Evolutionary conservation across 2,329 filamentous ascomycete genomes (phyloP), one percentile per base, ranked within the genome.

Genomic region (Ophiostoma sp.): DNA sequence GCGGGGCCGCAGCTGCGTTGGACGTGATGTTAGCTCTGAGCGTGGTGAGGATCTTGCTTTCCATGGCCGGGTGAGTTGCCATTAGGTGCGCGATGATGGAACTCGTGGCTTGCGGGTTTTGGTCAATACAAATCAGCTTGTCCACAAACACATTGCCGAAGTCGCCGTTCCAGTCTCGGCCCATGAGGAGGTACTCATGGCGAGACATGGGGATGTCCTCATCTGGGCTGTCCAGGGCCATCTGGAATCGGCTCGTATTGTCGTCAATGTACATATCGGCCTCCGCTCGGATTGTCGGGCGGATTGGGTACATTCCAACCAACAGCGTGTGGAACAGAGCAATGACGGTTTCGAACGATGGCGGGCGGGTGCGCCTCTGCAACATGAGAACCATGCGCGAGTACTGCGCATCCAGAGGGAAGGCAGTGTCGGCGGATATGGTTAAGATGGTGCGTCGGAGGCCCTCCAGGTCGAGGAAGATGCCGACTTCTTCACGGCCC

Each of bases 51-150:
- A 94, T 83, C 61, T 84, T 82, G 0, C 81, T 68, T 59, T 89
- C 88, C 80, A 90, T 85, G 7, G 82, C 77, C 0, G 83, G 80
- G 72, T 87, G 85, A 25, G 87, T 82, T n/a, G 83, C 80, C 57
- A 92, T 81, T 48, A 94, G 83, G 3, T 85, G 83, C 50, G 81
- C 81, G 68, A 94, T 79, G 70, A 94, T 91, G 15, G 81, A 82
- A 69, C 87, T 83, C 1, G 87, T 89, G 2, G 84, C 83, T 1
- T 78, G 75, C 0, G 81, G 80, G 71, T 89, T 90, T 78, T 91
- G 87, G 75, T 91, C 86, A 68, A 92, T 84, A 25, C 84, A 83
- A 36, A 94, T 83, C 33, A 94, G 83, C 79, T 92, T 93, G 78
- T 90, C 89, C 31, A 91, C 79, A 70, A 92, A 89, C n/a, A 89